Conservation (phyloP, 371 early-diverging fungal genomes). For the Basidiobolus meristosporus region DNA sequence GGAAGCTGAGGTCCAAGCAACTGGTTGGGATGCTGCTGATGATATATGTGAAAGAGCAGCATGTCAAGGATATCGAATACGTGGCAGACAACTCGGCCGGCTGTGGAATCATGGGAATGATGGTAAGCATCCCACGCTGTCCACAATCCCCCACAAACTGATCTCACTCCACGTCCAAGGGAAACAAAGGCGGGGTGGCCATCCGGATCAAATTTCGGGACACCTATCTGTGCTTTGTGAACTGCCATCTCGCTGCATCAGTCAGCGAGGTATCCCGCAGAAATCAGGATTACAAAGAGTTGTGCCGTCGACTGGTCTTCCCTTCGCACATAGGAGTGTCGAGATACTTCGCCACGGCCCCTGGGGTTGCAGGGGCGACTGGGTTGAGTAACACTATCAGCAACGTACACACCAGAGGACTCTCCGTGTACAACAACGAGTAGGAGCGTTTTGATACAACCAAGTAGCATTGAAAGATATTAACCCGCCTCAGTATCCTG, state of each 20-base stretch:
- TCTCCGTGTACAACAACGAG: conserved; percentile 47
- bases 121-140: conserved; percentile 15
- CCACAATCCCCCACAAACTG: not conserved
- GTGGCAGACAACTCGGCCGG: conserved; percentile 37
- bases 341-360: no score
- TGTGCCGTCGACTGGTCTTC: conserved; percentile 53
- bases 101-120: conserved; percentile 60
- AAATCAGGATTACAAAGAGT: conserved; percentile 74
- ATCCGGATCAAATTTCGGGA: conserved; percentile 59
- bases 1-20: conserved; percentile 45
- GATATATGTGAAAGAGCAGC: conserved; percentile 40
- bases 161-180: conserved; percentile 17
- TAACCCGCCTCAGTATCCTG: conserved; percentile 30
- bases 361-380: not conserved
- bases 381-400: conserved; percentile 3
- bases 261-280: conserved; percentile 52
- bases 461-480: not conserved
- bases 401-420: conserved; percentile 6
- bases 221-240: conserved; percentile 70
- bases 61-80: conserved; percentile 27
- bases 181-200: conserved; percentile 87
- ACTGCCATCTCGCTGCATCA: conserved; percentile 80
- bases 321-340: not conserved
- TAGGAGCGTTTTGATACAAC: conserved; percentile 11
- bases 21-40: conserved; percentile 74